Percentiles rank a stretch among this genome's conserved stretches.
phyloP scores from a whole-genome alignment of 371 early-diverging fungal species.

The Dinochytrium kinnereticum region DNA sequence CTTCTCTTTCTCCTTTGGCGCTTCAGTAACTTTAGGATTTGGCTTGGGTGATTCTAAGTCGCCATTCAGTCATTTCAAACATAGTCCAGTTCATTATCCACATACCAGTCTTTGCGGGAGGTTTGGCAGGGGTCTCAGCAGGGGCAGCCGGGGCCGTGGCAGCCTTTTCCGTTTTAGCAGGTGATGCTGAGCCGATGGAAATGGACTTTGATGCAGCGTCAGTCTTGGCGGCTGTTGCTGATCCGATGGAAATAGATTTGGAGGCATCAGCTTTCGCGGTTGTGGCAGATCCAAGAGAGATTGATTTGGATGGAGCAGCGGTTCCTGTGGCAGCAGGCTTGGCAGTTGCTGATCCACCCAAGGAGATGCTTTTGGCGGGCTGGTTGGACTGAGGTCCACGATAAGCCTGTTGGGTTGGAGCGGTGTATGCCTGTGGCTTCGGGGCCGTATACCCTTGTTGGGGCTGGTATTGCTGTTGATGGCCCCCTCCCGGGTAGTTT shows the following conservation, averaged over 20 bases:
- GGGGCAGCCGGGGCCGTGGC: slow-evolving; percentile 2
- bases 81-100: too few species aligned
- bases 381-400: not conserved
- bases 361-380: not conserved
- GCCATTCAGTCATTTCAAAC: too few species aligned
- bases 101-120: not conserved
- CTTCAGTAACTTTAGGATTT: not conserved
- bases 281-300: slow-evolving; percentile 6
- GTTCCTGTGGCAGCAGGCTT: not conserved
- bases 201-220: slow-evolving; percentile 34
- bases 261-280: not conserved
- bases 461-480: slow-evolving; percentile 26
- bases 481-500: slow-evolving; percentile 7
- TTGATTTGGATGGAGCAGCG: not conserved
- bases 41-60: slow-evolving; percentile 5
- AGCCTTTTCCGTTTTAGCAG: not conserved
- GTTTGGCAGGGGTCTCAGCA: not conserved
- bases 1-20: not conserved
- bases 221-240: slow-evolving; percentile 36
- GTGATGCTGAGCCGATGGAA: slow-evolving; percentile 25
- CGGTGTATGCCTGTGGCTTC: slow-evolving; percentile 34
- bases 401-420: slow-evolving; percentile 18
- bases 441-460: too few species aligned
- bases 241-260: slow-evolving; percentile 29
- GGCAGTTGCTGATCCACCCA: not conserved